Evolutionary conservation across 768 basidiomycete species (phyloP), one percentile per base, ranked within the genome.

Genomic region (Plicaturopsis crispa): DNA sequence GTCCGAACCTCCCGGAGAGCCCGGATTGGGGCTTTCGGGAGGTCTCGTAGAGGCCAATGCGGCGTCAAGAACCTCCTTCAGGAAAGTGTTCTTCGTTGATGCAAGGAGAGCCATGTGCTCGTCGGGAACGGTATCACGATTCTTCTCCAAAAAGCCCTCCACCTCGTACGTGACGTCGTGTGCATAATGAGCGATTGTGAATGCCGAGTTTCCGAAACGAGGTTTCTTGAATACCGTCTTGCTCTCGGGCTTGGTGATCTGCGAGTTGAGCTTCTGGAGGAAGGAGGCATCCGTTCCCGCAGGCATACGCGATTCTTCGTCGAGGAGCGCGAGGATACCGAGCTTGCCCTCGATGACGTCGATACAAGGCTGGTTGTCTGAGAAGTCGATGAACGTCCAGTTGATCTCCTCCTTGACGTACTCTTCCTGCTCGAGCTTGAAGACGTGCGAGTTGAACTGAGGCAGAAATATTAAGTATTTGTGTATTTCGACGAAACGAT

Each of bases 351-450:
- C 96, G 52, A 99, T 97, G 45, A 96, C 83, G 56, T 99, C 88
- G 61, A 99, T 99, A 60, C 94, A 97, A 31, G 91, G 91, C 54
- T 98, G 96, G 54, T 99, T 99, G 62, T 99, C 96, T 7, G 89
- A 89, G 60, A 96, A 99, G 53, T 98, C 94, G 58, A 99, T 99
- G 63, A 98, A 98, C 6, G 88, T 97, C 96, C 96, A 99, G 57
- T 96, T 91, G 57, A 99, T 99, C 61, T 96, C 73, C 57, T 99
- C 96, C 47, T 94, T 89, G 36, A 98, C 80, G 54, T 99, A 99
- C 63, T 99, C 96, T 57, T 98, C 96, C 67, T 99, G 96, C 57
- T 99, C 96, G 30, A 99, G 78, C 70, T 98, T 93, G 77, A 91
- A 92, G 35, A 99, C 96, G 56, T 99, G 96, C 1, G 94, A 96